Percentiles rank a stretch among this genome's conserved stretches.
These are phyloP conservation scores for Ambrosiella beaveri DNA, from an alignment of 2,329 filamentous ascomycete species.

Conservation along the genomic window DNA sequence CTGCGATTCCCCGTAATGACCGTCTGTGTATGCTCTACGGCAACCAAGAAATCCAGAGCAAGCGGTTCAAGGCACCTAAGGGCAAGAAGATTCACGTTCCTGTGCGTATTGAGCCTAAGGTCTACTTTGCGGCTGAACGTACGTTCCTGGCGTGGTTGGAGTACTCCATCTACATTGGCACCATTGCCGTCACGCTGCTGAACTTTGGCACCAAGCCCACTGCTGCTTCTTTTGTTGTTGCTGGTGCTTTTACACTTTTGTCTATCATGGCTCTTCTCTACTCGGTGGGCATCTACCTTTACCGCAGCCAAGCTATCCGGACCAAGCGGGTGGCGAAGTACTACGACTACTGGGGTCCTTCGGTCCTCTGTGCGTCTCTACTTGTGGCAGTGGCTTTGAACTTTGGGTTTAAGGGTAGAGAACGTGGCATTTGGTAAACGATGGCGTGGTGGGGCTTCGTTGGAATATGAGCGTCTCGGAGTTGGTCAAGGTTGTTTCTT, in stretches of 20 bases:
- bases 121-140: constrained; percentile 89
- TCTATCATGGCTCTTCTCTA: constrained; percentile 68
- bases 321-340: constrained; percentile 72
- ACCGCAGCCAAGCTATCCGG: constrained; percentile 72
- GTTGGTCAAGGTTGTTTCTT: not conserved
- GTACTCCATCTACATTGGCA: constrained; percentile 85
- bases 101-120: constrained; percentile 89
- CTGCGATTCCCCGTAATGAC: constrained; percentile 40
- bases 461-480: not conserved
- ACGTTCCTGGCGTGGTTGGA: constrained; percentile 97
- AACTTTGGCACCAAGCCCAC: constrained; percentile 54
- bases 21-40: constrained; percentile 36
- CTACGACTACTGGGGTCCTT: constrained; percentile 80
- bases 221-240: constrained; percentile 44
- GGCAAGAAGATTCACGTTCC: constrained; percentile 92
- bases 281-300: constrained; percentile 68
- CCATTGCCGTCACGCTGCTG: constrained; percentile 66
- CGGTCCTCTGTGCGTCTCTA: constrained; percentile 53
- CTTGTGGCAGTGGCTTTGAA: constrained; percentile 61
- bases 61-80: constrained; percentile 54
- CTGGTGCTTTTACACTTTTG: constrained; percentile 66
- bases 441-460: too few species aligned
- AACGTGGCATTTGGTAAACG: constrained; percentile 35
- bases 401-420: constrained; percentile 60
- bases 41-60: constrained; percentile 35